Conservation (phyloP, 352 stramenopile genomes). For the Pythium chondricola region DNA sequence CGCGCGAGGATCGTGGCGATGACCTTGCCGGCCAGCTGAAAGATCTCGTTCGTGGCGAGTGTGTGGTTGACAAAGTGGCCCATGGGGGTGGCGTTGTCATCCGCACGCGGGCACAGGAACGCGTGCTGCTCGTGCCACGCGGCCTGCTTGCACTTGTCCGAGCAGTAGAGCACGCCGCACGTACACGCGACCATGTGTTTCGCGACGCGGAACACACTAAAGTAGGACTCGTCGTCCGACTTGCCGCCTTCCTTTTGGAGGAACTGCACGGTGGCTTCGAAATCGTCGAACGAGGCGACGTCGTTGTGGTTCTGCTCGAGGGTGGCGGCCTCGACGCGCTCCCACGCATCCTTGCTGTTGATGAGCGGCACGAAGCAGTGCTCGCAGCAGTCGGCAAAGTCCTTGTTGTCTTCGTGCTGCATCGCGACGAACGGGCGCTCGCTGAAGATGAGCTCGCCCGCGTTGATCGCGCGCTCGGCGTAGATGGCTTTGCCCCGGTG, state of each 20-base stretch:
- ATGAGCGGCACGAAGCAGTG: slow-evolving; percentile 78
- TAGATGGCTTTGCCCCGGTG: slow-evolving; percentile 73
- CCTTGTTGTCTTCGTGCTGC: slow-evolving; percentile 75
- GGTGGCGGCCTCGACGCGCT: slow-evolving; percentile 36
- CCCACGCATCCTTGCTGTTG: slow-evolving; percentile 53
- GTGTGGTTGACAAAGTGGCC: slow-evolving; percentile 77
- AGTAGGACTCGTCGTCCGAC: slow-evolving; percentile 61
- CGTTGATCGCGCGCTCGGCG: slow-evolving; percentile 39
- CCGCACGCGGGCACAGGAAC: slow-evolving; percentile 58
- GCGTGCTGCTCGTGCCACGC: slow-evolving; percentile 74
- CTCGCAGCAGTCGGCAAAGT: slow-evolving; percentile 72
- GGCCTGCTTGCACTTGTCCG: slow-evolving; percentile 50
- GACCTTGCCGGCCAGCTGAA: slow-evolving; percentile 87
- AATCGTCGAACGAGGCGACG: slow-evolving; percentile 41
- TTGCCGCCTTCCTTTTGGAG: slow-evolving; percentile 64
- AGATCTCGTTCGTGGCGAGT: slow-evolving; percentile 91
- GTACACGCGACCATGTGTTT: slow-evolving; percentile 47
- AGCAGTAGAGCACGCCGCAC: slow-evolving; percentile 87
- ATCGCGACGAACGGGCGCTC: slow-evolving; percentile 61
- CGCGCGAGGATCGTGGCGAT: slow-evolving; percentile 63
- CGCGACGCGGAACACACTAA: slow-evolving; percentile 53
- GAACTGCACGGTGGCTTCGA: slow-evolving; percentile 49
- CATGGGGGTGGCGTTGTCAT: slow-evolving; percentile 58
- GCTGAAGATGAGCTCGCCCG: slow-evolving; percentile 58
- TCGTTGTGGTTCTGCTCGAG: slow-evolving; percentile 28